Percentiles rank a stretch among this genome's conserved stretches.
Evolutionary conservation across 371 early-diverging fungal genomes (phyloP).

Genomic region (Sporodiniella umbellata): DNA sequence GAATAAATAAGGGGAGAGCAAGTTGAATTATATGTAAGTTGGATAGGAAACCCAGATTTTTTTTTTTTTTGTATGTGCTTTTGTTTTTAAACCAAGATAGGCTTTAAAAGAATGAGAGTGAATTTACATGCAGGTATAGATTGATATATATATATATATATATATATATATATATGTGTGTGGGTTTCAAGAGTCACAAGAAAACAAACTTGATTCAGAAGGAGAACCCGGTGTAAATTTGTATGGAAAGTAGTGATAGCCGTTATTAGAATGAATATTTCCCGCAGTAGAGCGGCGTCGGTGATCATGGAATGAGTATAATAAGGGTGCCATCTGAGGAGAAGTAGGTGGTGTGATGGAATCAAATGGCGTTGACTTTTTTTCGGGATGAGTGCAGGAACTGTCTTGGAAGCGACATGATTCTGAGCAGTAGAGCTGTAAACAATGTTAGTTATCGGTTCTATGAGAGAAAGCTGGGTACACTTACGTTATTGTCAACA

Average conservation of each 20-base stretch:
- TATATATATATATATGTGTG: constrained; percentile 17
- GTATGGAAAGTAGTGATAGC: constrained; percentile 13
- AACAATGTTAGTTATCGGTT: no score
- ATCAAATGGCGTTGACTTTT: constrained; percentile 9
- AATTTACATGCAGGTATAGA: no score
- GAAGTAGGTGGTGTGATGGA: constrained; percentile 14
- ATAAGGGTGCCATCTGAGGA: constrained; percentile 13
- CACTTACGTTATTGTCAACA: constrained; percentile 11
- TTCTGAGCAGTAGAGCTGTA: constrained; percentile 17
- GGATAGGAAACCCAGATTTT: no score
- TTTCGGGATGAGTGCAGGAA: neutral
- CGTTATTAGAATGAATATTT: constrained; percentile 1
- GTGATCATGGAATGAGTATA: constrained; percentile 13
- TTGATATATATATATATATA: no score
- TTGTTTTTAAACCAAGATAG: neutral
- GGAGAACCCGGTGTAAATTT: constrained; percentile 16
- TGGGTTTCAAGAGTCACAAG: no score
- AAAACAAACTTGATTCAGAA: constrained; percentile 15
- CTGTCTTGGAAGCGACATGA: constrained; percentile 18
- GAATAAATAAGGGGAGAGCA: no score
- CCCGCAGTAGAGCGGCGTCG: constrained; percentile 11
- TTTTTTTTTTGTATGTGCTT: no score
- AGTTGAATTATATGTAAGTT: no score
- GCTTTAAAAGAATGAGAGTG: no score
- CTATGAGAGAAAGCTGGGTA: no score